phyloP scores from a whole-genome alignment of 2,329 filamentous ascomycete genomes.

The Pyrenochaeta sp. region DNA sequence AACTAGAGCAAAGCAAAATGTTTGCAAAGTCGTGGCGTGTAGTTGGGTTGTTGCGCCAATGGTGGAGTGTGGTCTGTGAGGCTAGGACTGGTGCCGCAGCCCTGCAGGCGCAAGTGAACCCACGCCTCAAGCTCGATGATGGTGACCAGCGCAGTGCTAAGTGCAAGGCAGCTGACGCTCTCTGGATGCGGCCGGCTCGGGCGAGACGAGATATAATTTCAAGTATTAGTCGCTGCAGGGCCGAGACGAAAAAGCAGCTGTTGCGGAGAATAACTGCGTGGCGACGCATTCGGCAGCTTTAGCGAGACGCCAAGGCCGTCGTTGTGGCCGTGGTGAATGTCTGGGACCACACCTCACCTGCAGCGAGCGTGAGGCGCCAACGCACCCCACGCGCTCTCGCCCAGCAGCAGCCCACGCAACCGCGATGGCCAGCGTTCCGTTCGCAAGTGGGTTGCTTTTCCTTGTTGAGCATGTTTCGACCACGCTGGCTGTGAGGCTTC shows the following conservation, averaged over 20 bases:
- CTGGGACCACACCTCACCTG: conserved; percentile 15
- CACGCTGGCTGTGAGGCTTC: conserved; percentile 13
- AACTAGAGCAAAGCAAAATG: conserved; percentile 17
- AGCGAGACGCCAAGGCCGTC: conserved; percentile 28
- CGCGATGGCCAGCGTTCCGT: conserved; percentile 7
- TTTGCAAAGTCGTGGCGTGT: conserved; percentile 14
- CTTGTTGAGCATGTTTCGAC: conserved; percentile 17
- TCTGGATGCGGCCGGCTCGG: conserved; percentile 15
- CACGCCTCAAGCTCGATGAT: no score
- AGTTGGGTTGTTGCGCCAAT: conserved; percentile 13
- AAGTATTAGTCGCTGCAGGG: no score
- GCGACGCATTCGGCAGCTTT: conserved; percentile 17
- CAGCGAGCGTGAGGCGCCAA: conserved; percentile 5
- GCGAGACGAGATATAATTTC: no score
- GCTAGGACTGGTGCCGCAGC: conserved; percentile 5
- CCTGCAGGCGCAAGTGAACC: conserved; percentile 8
- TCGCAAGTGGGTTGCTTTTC: conserved; percentile 7
- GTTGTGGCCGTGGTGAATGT: conserved; percentile 24
- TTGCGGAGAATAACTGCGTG: conserved; percentile 6
- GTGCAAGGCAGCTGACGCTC: conserved; percentile 24
- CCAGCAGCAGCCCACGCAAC: conserved; percentile 18
- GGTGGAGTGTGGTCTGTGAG: conserved; percentile 7
- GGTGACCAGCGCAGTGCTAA: no score
- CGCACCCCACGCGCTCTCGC: conserved; percentile 22
- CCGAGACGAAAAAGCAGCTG: conserved; percentile 6